Conservation (phyloP, 2,329 filamentous ascomycete genomes). For the Pyrenochaeta sp. region DNA sequence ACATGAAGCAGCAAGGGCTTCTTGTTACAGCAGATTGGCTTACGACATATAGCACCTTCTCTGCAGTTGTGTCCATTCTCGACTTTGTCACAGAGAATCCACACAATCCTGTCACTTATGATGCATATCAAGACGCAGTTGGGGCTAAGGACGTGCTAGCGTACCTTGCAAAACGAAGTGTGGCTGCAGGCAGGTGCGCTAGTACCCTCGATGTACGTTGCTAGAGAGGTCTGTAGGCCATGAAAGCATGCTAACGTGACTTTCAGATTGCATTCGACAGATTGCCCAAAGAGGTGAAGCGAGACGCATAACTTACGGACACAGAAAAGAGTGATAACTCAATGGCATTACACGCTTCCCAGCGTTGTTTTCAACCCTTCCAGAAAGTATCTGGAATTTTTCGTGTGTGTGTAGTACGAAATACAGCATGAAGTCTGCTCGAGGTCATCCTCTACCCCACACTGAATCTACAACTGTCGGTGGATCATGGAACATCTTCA, state of each 20-base stretch:
- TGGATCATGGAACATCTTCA: no score
- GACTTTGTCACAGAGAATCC: slow-evolving; percentile 84
- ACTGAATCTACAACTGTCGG: no score
- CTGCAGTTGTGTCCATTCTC: slow-evolving; percentile 77
- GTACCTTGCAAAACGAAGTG: slow-evolving; percentile 79
- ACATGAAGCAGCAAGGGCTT: slow-evolving; percentile 76
- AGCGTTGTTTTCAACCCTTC: no score
- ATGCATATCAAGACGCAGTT: slow-evolving; percentile 83
- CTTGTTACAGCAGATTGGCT: slow-evolving; percentile 85
- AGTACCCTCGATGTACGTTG: slow-evolving; percentile 71
- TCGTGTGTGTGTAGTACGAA: no score
- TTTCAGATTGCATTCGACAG: neutral
- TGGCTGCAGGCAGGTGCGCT: slow-evolving; percentile 87
- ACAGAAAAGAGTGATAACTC: no score
- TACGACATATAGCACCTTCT: slow-evolving; percentile 84
- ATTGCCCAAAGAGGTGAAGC: slow-evolving; percentile 2
- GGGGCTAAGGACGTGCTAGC: slow-evolving; percentile 84
- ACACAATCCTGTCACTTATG: slow-evolving; percentile 73
- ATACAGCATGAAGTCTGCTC: no score
- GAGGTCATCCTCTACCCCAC: no score
- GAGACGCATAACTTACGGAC: no score
- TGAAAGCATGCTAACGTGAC: neutral
- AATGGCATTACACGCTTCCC: no score
- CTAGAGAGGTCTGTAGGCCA: neutral
- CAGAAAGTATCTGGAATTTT: no score